Base-by-base conservation (phyloP, 2,329 filamentous ascomycete species). In the Penicillium sp. region DNA sequence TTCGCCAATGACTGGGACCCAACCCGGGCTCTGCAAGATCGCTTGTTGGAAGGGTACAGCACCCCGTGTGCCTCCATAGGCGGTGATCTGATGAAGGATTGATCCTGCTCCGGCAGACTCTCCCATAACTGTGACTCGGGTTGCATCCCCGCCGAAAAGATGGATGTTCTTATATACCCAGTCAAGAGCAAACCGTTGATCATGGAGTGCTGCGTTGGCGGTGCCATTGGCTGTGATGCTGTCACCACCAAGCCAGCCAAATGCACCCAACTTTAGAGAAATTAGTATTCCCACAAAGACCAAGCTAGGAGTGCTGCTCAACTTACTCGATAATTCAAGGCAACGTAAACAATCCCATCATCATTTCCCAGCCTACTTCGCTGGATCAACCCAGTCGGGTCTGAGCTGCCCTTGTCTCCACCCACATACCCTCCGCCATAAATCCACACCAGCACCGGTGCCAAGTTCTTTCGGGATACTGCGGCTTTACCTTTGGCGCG, bases 91-190 rank as follows among this genome's bases (percentile, higher is more conserved):
- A 62, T 84, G 81, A 71, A 83, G 76, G 56, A 86, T 78, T 3
- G 78, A 81, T 0, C 81, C 81, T 8, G 74, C 82, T 29, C 83
- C 82, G 9, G 83, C 81, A 17, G 78, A 81, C 58, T 81, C 72
- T 3, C 69, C 69, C 60, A 71, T 68, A 4, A 71, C 62, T 0
- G 82, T 84, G 38, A 85, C 77, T 15, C 75, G 73, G 3, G 74
- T 68, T 3, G 77, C 71, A 65, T 85, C 79, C 13, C 84, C 84
- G 10, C 84, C 83, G 62, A 86, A 86, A 12, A 77, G 69, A 62
- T 80, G 71, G 54, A 85, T 84, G 59, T 84, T 73, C 41, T 79
- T 67, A 54, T 82, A 78, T 3, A 86, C 77, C 84, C 84, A 87
- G 62, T 85, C 74, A 8, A 87, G 71, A 25, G 82, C 82, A 19